Conservation (phyloP, 805 yeast genomes). For the Zygosaccharomyces rouxii region DNA sequence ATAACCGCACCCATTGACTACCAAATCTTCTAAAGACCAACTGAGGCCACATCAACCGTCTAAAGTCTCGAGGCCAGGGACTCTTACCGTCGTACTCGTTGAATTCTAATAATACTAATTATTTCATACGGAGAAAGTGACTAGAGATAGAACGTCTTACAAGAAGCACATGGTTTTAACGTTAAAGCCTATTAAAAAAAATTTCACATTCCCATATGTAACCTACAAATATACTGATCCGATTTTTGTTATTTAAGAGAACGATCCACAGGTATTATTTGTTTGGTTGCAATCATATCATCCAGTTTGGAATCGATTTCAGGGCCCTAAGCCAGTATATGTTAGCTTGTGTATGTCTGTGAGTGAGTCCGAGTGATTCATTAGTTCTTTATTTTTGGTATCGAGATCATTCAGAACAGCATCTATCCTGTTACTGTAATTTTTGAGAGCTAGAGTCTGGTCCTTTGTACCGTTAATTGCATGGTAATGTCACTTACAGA, state of each 20-base stretch:
- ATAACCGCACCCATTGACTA: constrained; percentile 15
- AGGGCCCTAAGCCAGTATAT: too few species aligned
- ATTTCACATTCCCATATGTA: not conserved
- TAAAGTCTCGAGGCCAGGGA: not conserved
- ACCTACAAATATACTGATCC: not conserved
- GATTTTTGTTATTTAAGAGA: not conserved
- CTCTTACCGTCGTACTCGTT: not conserved
- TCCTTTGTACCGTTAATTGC: too few species aligned
- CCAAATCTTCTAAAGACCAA: constrained; percentile 4
- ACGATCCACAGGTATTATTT: not conserved
- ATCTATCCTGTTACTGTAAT: too few species aligned
- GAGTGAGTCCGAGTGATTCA: too few species aligned
- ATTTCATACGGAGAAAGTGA: not conserved
- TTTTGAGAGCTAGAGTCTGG: too few species aligned
- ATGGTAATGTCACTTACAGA: constrained; percentile 3
- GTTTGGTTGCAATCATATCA: too few species aligned
- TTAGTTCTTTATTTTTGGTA: too few species aligned
- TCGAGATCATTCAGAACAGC: too few species aligned
- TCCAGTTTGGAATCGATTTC: too few species aligned
- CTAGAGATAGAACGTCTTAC: not conserved
- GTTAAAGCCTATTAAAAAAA: not conserved
- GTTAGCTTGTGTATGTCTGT: too few species aligned
- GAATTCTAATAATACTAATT: not conserved
- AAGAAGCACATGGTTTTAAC: not conserved
- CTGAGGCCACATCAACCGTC: not conserved